Percentiles rank a stretch among this genome's conserved stretches.
Conservation (phyloP, 306 rosid genomes). For the Vigna radiata region DNA sequence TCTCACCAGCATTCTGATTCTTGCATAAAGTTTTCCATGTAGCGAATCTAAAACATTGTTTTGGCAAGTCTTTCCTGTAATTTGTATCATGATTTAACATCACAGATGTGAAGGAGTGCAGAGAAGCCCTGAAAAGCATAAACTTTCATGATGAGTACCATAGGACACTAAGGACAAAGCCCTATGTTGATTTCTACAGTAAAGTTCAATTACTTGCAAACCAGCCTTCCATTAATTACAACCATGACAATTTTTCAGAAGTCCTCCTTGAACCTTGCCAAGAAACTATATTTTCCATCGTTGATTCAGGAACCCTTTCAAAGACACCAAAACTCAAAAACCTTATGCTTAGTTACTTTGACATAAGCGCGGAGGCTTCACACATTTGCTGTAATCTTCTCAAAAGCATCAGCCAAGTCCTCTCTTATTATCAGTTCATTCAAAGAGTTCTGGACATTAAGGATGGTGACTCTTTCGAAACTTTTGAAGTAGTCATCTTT, state of each 20-base stretch:
- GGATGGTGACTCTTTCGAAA: slow-evolving; percentile 25
- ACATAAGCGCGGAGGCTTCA: slow-evolving; percentile 66
- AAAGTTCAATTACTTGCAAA: slow-evolving; percentile 53
- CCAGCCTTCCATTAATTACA: slow-evolving; percentile 44
- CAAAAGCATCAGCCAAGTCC: slow-evolving; percentile 50
- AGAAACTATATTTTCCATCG: slow-evolving; percentile 53
- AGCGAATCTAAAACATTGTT: background rate
- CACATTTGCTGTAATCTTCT: slow-evolving; percentile 60
- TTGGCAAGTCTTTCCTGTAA: background rate
- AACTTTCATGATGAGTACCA: slow-evolving; percentile 62
- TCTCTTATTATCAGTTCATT: slow-evolving; percentile 46
- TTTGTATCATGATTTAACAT: background rate
- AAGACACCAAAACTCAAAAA: slow-evolving; percentile 48
- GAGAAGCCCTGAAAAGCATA: slow-evolving; percentile 43
- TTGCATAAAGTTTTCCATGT: background rate
- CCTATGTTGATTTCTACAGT: slow-evolving; percentile 55
- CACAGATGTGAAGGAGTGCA: slow-evolving; percentile 49
- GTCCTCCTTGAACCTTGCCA: slow-evolving; percentile 61
- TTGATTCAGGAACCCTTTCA: slow-evolving; percentile 51
- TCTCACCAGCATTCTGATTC: background rate
- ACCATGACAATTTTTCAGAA: slow-evolving; percentile 41
- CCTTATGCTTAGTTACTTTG: slow-evolving; percentile 61
- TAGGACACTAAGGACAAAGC: slow-evolving; percentile 58
- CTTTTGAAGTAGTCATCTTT: slow-evolving; percentile 32
- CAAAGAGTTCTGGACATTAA: slow-evolving; percentile 48